These are phyloP conservation scores for Starmerella stigmatis DNA, from an alignment of 805 yeast species.

Conservation along the genomic window DNA sequence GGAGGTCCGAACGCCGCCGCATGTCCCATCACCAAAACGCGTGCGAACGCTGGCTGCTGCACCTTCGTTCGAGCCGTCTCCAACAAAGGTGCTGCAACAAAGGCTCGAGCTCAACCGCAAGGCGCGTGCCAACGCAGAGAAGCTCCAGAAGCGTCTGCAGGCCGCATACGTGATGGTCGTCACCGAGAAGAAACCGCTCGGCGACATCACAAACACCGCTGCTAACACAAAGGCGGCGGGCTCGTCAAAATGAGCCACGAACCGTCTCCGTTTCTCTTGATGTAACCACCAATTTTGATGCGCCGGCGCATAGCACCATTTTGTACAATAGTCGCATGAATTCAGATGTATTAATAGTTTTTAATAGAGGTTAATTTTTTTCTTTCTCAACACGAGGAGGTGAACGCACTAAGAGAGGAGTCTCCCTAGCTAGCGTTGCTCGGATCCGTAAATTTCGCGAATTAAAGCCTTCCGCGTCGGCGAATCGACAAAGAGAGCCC, in stretches of 20 bases:
- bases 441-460: not conserved
- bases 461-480: slow-evolving; percentile 26
- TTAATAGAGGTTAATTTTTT: no score
- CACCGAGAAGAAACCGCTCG: slow-evolving; percentile 5
- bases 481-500: slow-evolving; percentile 31
- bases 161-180: not conserved
- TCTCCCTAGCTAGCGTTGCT: no score
- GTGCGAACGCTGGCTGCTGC: slow-evolving; percentile 4
- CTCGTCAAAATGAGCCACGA: not conserved
- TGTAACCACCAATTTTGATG: slow-evolving; percentile 1
- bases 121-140: slow-evolving; percentile 4
- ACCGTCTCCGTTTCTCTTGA: not conserved
- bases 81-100: slow-evolving; percentile 2
- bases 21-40: slow-evolving; percentile 4
- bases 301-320: no score
- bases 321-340: slow-evolving; percentile 2
- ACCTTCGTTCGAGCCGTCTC: slow-evolving; percentile 6
- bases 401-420: no score
- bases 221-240: not conserved
- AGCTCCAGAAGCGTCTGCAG: slow-evolving; percentile 6
- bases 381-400: no score
- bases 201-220: slow-evolving; percentile 4
- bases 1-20: slow-evolving; percentile 8
- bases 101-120: slow-evolving; percentile 4
- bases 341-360: not conserved